Conservation (phyloP, 768 basidiomycete species). For the Panaeolus papilionaceus region DNA sequence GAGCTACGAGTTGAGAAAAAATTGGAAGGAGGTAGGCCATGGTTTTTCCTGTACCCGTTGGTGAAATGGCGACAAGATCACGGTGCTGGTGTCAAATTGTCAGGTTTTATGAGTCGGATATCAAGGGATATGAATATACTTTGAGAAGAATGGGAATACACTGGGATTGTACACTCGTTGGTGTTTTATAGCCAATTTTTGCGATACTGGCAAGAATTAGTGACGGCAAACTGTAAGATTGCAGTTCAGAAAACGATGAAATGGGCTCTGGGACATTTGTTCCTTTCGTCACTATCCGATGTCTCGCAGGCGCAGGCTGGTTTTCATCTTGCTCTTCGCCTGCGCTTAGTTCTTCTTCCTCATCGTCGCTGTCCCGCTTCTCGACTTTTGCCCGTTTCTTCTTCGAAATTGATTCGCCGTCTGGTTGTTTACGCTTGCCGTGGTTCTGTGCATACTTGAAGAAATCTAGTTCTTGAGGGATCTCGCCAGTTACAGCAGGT, state of each 20-base stretch:
- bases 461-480: conserved; percentile 87
- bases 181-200: conserved; percentile 63
- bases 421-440: conserved; percentile 55
- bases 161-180: conserved; percentile 84
- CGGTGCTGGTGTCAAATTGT: conserved; percentile 54
- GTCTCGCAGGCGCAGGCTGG: conserved; percentile 29
- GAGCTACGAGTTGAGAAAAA: conserved; percentile 63
- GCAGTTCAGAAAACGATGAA: conserved; percentile 64
- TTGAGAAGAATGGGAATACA: conserved; percentile 83
- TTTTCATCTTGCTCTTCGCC: conserved; percentile 1
- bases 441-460: conserved; percentile 82
- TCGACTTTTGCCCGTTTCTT: conserved; percentile 44
- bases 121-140: conserved; percentile 44
- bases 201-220: conserved; percentile 70
- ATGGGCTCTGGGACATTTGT: conserved; percentile 65
- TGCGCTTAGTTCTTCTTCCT: conserved; percentile 26
- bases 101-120: conserved; percentile 5
- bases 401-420: conserved; percentile 27
- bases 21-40: conserved; percentile 90
- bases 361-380: conserved; percentile 35
- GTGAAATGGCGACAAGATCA: conserved; percentile 93
- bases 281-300: conserved; percentile 81
- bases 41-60: conserved; percentile 98
- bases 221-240: conserved; percentile 62
- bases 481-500: conserved; percentile 43